Evolutionary conservation across 148 eudicot genomes (phyloP).

Genomic region (Rhododendron kiyosumense): DNA sequence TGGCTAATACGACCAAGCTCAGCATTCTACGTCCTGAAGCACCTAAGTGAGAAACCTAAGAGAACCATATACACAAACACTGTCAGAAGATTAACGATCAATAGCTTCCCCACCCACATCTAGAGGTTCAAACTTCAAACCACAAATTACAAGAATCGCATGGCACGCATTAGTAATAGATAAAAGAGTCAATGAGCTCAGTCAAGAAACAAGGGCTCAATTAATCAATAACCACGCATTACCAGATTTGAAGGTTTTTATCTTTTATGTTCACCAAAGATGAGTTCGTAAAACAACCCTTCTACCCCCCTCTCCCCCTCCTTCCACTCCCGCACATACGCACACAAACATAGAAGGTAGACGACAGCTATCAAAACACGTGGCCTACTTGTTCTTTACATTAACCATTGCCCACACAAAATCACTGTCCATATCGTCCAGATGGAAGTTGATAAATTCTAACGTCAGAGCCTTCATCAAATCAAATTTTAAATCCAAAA

Average conservation of each 20-base stretch:
- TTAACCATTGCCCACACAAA: background rate
- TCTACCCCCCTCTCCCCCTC: too few relatives aligned
- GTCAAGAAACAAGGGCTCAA: too few relatives aligned
- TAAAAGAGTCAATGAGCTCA: too few relatives aligned
- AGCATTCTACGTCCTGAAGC: background rate
- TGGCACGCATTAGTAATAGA: background rate
- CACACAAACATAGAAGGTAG: background rate
- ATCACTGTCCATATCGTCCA: background rate
- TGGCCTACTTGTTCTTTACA: background rate
- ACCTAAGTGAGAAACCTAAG: constrained; percentile 1
- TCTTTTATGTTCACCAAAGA: too few relatives aligned
- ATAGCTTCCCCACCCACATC: background rate
- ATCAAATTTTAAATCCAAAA: background rate
- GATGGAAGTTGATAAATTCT: background rate
- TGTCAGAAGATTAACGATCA: background rate
- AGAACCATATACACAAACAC: background rate
- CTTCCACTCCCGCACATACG: background rate
- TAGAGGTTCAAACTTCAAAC: background rate
- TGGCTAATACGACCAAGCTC: background rate
- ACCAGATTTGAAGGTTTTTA: too few relatives aligned
- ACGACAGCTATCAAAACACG: background rate
- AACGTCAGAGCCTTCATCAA: background rate
- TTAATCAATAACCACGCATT: too few relatives aligned
- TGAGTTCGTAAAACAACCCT: too few relatives aligned
- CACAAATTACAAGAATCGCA: background rate